Evolutionary conservation across 805 yeast species (phyloP).

Genomic region (Naumovozyma baii): DNA sequence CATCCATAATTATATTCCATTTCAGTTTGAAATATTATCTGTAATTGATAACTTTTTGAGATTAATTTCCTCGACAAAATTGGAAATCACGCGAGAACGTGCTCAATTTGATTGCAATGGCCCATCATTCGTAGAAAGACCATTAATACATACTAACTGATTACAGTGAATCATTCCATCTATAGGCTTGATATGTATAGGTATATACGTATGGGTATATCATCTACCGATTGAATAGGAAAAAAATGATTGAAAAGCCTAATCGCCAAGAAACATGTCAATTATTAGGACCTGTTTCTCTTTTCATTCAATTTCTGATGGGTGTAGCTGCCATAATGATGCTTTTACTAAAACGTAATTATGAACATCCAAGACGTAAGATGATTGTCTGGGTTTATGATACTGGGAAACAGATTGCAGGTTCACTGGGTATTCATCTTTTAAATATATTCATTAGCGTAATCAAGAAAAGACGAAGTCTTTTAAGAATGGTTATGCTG

Average conservation of each 20-base stretch:
- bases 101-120: too few species aligned
- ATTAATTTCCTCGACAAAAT: too few species aligned
- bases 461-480: constrained; percentile 33
- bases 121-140: too few species aligned
- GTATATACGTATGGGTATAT: too few species aligned
- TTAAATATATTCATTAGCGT: constrained; percentile 67
- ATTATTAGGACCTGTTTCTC: constrained; percentile 77
- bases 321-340: constrained; percentile 72
- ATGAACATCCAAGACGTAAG: constrained; percentile 79
- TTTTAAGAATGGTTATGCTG: not conserved
- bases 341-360: constrained; percentile 61
- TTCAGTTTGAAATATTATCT: too few species aligned
- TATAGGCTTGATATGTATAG: too few species aligned
- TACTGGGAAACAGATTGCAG: constrained; percentile 80
- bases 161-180: too few species aligned
- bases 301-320: constrained; percentile 62
- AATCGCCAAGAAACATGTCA: constrained; percentile 37
- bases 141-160: too few species aligned
- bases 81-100: too few species aligned
- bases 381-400: constrained; percentile 86
- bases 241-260: not conserved
- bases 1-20: too few species aligned
- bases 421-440: constrained; percentile 76
- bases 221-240: not conserved
- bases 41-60: too few species aligned